Conservation (phyloP, 2,329 filamentous ascomycete genomes). For the Rhytidhysteron rufulum region DNA sequence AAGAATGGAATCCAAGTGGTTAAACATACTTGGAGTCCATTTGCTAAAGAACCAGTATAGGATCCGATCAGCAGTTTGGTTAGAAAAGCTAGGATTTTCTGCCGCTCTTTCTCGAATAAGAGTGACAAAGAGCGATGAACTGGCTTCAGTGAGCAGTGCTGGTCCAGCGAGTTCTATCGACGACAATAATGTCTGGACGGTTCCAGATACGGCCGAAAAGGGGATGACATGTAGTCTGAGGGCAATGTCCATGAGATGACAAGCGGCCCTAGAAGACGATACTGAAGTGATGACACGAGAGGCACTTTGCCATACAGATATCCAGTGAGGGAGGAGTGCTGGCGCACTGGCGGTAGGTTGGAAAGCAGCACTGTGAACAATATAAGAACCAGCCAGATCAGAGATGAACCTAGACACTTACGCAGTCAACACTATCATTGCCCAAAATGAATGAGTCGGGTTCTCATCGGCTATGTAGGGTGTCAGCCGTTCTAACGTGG, state of each 20-base stretch:
- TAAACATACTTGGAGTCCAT: constrained; percentile 74
- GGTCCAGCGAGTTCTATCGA: constrained; percentile 81
- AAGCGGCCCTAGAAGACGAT: constrained; percentile 71
- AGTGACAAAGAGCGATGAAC: constrained; percentile 67
- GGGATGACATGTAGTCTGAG: constrained; percentile 63
- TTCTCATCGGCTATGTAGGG: constrained; percentile 67
- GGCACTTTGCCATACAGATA: constrained; percentile 71
- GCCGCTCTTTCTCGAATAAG: constrained; percentile 64
- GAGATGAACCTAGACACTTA: constrained; percentile 41
- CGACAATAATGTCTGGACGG: constrained; percentile 67
- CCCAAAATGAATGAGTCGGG: constrained; percentile 63
- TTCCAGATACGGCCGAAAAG: constrained; percentile 64
- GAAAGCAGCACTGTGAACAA: constrained; percentile 23
- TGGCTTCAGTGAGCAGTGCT: constrained; percentile 72
- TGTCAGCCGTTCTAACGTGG: constrained; percentile 57
- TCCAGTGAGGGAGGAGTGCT: constrained; percentile 55
- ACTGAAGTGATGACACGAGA: constrained; percentile 67
- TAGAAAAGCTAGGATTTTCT: constrained; percentile 65
- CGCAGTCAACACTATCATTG: constrained; percentile 78
- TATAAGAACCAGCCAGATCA: background rate
- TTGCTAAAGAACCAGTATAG: constrained; percentile 76
- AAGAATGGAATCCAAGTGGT: background rate
- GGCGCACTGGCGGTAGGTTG: constrained; percentile 20
- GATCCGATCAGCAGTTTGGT: constrained; percentile 65
- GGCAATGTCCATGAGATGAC: constrained; percentile 66